Evolutionary conservation across 257 asterid species (phyloP), one percentile per base, ranked within the genome.

Genomic region (Nicotiana tabacum): DNA sequence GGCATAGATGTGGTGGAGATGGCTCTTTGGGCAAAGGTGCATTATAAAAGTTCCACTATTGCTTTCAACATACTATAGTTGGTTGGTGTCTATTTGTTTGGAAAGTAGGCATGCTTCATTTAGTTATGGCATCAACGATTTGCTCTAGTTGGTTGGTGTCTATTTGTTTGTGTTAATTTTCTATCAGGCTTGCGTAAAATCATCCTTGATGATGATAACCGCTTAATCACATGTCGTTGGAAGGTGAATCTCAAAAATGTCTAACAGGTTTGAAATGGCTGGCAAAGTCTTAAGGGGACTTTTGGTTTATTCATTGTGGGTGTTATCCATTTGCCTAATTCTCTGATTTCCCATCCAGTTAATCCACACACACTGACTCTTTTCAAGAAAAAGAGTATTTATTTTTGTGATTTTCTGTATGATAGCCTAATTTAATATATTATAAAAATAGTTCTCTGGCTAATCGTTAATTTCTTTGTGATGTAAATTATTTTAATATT

Each of bases 11-110:
- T 96, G 74, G 99, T 96, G 84, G 99, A 96, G 95, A 92, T 96
- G 99, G 98, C 99, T 90, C 97, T 96, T 85, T 96, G 99, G 99
- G 99, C 99, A 78, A 96, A 96, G 98, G 99, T 96, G 88, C 77
- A 70, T 46, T 43, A 82, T 24, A 29, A 48, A 83, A 58, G 66
- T 29, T 69, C 27, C 61, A 2, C 6, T 7, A 39, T 87, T 66
- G 55, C 76, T 82, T 60, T 60, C 37, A 35, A 82, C 21, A 72
- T 72, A 72, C 32, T 66, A 66, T 72, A 24, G 27, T 24, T 24
- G 27, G 27, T 24, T 24, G 27, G 27, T 24, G 27, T 24, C 27
- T 24, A 24, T 24, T 24, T 24, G 27, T 24, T 2, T 46, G 48
- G 37, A 72, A 72, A 72, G n/a, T 46, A 43, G 37, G 35, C 37